These are phyloP conservation scores for Tricholoma sp. DNA, from an alignment of 768 basidiomycete species.

Conservation along the genomic window DNA sequence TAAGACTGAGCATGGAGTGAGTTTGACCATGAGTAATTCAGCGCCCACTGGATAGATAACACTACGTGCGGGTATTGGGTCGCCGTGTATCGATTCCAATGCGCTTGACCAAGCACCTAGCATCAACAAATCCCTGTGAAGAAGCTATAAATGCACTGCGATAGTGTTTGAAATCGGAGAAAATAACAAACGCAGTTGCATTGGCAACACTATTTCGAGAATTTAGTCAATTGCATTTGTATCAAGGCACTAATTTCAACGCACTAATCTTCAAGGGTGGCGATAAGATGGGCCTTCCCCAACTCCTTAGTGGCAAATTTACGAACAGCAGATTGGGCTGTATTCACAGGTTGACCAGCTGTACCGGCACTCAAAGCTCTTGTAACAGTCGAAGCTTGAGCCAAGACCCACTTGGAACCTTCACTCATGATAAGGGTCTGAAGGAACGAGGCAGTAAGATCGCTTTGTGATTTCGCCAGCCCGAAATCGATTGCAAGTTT, in stretches of 20 bases:
- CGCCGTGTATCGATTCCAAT: slow-evolving; percentile 50
- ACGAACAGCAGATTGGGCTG: slow-evolving; percentile 71
- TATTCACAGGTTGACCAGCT: slow-evolving; percentile 67
- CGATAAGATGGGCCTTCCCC: slow-evolving; percentile 71
- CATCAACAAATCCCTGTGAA: slow-evolving; percentile 61
- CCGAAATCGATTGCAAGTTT: slow-evolving; percentile 92
- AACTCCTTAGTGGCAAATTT: slow-evolving; percentile 86
- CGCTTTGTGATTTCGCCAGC: slow-evolving; percentile 71
- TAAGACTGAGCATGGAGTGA: slow-evolving; percentile 49
- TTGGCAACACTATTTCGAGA: slow-evolving; percentile 67
- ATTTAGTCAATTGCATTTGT: slow-evolving; percentile 1
- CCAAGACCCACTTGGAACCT: slow-evolving; percentile 85
- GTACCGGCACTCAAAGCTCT: slow-evolving; percentile 66
- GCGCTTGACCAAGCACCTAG: slow-evolving; percentile 77
- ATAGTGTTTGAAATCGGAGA: background rate
- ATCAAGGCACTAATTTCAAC: slow-evolving; percentile 21
- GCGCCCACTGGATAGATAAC: background rate
- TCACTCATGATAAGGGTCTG: slow-evolving; percentile 97
- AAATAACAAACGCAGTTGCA: slow-evolving; percentile 52
- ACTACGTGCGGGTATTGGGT: slow-evolving; percentile 64
- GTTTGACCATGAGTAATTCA: background rate
- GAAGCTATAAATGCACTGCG: background rate
- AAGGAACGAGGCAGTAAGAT: slow-evolving; percentile 87
- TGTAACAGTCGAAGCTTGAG: slow-evolving; percentile 61
- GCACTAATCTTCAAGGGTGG: slow-evolving; percentile 86